These are phyloP conservation scores for Pyricularia sp. DNA, from an alignment of 2,329 filamentous ascomycete species.

Conservation along the genomic window DNA sequence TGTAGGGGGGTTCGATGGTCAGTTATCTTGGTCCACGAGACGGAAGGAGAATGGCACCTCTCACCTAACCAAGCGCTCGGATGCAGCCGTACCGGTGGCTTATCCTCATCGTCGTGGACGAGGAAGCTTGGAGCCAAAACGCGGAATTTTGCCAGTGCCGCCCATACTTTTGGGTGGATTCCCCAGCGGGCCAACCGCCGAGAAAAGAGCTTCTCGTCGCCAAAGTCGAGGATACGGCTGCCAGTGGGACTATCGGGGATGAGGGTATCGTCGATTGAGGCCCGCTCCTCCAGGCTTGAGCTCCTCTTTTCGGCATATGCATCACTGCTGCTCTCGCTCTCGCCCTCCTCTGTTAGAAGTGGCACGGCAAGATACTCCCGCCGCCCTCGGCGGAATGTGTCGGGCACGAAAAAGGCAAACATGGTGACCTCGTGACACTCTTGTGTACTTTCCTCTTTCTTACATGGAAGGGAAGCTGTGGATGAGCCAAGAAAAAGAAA, in stretches of 20 bases:
- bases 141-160: background rate
- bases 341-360: background rate
- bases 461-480: no score
- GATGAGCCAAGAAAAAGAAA: no score
- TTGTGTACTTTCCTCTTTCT: background rate
- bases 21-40: background rate
- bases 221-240: background rate
- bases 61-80: constrained; percentile 4
- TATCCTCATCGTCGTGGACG: background rate
- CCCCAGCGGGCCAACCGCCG: background rate
- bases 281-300: background rate
- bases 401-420: background rate
- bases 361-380: background rate
- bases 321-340: background rate
- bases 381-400: background rate
- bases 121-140: constrained; percentile 2
- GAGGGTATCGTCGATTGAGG: background rate
- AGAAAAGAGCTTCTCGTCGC: background rate
- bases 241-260: background rate
- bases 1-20: background rate
- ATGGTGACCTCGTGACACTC: background rate
- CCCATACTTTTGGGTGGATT: background rate
- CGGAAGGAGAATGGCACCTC: background rate
- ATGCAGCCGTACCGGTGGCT: background rate
- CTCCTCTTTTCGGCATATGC: background rate